Evolutionary conservation across 2,329 filamentous ascomycete genomes (phyloP).

Genomic region (Calonectria hawksworthii): DNA sequence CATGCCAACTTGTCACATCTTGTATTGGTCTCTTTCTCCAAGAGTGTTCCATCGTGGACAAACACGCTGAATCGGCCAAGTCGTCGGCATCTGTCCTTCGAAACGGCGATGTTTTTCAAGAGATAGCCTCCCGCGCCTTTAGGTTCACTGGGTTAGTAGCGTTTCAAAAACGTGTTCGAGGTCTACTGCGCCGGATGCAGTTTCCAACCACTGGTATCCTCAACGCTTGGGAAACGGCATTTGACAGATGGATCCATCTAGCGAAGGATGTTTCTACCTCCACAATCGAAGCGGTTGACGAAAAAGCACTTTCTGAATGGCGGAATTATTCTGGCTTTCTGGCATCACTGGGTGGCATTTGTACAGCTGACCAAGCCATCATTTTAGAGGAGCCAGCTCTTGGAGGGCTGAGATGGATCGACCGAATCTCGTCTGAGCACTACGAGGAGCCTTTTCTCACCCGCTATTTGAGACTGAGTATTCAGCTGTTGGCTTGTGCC

Average conservation of each 20-base stretch:
- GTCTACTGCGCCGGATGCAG: conserved; percentile 71
- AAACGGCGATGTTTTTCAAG: conserved; percentile 72
- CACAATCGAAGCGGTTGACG: conserved; percentile 65
- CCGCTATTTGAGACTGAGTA: conserved; percentile 73
- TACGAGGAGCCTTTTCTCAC: conserved; percentile 72
- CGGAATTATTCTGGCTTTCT: conserved; percentile 78
- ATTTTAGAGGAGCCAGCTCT: conserved; percentile 70
- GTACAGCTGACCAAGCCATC: conserved; percentile 71
- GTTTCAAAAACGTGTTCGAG: conserved; percentile 76
- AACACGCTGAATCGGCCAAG: conserved; percentile 64
- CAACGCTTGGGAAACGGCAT: conserved; percentile 76
- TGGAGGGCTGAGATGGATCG: conserved; percentile 74
- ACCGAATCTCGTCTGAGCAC: conserved; percentile 69
- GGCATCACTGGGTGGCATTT: conserved; percentile 76
- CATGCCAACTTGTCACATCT: conserved; percentile 74
- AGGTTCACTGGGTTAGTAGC: conserved; percentile 78
- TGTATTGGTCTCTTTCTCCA: conserved; percentile 75
- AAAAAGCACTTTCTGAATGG: conserved; percentile 73
- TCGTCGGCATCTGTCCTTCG: conserved; percentile 67
- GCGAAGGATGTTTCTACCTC: conserved; percentile 74
- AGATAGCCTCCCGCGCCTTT: conserved; percentile 74
- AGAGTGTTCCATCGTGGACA: conserved; percentile 69
- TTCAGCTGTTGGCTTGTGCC: conserved; percentile 74
- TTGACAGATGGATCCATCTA: conserved; percentile 74
- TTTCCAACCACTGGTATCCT: conserved; percentile 77